A percentile compares a stretch with the other conserved stretches of the same genome.
Conservation (phyloP, 2,329 filamentous ascomycete genomes). For the Leptodontidium sp. region DNA sequence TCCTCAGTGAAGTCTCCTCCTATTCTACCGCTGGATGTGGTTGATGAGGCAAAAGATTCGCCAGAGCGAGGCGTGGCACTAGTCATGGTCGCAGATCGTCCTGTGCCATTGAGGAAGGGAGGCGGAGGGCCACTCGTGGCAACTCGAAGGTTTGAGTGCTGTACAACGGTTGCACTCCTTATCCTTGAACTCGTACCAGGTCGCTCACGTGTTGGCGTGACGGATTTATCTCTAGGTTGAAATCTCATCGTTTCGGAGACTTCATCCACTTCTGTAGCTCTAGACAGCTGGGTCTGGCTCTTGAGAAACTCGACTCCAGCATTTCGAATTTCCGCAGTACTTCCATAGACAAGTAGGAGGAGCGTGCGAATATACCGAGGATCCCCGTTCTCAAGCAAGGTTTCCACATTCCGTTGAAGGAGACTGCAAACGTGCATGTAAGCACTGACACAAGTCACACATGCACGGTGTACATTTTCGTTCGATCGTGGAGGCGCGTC, state of each 20-base stretch:
- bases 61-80: conserved; percentile 79
- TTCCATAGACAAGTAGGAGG: conserved; percentile 70
- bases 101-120: conserved; percentile 58
- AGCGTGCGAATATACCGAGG: conserved; percentile 72
- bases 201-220: conserved; percentile 61
- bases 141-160: conserved; percentile 55
- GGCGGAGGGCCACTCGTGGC: conserved; percentile 61
- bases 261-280: conserved; percentile 15
- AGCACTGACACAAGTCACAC: conserved; percentile 68
- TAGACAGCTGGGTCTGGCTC: conserved; percentile 6
- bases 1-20: conserved; percentile 73
- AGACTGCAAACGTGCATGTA: conserved; percentile 72
- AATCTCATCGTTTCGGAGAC: conserved; percentile 34
- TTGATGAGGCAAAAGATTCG: conserved; percentile 74
- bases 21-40: conserved; percentile 43
- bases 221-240: conserved; percentile 60
- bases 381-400: conserved; percentile 70
- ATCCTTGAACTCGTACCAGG: conserved; percentile 47
- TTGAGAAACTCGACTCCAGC: conserved; percentile 36
- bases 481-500: conserved; percentile 61
- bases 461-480: conserved; percentile 69
- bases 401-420: conserved; percentile 67
- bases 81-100: conserved; percentile 58
- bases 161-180: conserved; percentile 46
- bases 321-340: conserved; percentile 69